Conservation (phyloP, 1,284 basidiomycete species). For the Taiwanofungus camphoratus region DNA sequence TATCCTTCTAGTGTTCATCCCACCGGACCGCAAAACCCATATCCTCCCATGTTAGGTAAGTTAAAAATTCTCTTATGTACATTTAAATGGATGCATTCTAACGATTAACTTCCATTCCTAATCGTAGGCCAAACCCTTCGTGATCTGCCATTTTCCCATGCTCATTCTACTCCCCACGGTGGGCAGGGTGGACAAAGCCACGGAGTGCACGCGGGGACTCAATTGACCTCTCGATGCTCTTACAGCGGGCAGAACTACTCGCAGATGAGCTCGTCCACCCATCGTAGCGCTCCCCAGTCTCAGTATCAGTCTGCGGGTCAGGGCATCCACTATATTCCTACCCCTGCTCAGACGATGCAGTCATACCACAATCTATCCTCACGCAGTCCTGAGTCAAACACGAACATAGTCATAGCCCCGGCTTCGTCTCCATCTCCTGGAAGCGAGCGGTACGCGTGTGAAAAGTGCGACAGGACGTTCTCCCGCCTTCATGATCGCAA, state of each 20-base stretch:
- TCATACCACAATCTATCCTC: constrained; percentile 13
- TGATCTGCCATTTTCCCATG: constrained; percentile 15
- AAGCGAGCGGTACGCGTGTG: constrained; percentile 55
- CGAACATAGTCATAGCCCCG: constrained; percentile 16
- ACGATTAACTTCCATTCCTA: constrained; percentile 6
- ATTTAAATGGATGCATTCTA: too few species aligned
- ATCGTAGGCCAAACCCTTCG: constrained; percentile 15
- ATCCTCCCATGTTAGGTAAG: too few species aligned
- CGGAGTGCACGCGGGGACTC: not conserved
- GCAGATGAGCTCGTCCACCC: constrained; percentile 7
- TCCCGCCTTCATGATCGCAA: constrained; percentile 74
- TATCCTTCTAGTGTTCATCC: too few species aligned
- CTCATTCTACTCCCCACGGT: constrained; percentile 5
- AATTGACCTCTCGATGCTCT: not conserved
- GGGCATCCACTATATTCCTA: constrained; percentile 19
- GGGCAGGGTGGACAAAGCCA: not conserved
- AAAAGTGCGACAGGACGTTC: constrained; percentile 69
- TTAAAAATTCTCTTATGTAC: too few species aligned
- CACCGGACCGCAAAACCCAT: too few species aligned
- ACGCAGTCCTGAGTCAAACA: constrained; percentile 10
- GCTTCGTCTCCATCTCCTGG: constrained; percentile 20
- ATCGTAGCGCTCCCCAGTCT: constrained; percentile 15
- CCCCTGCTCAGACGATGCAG: constrained; percentile 21
- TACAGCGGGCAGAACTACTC: constrained; percentile 8
- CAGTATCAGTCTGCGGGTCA: too few species aligned